These are phyloP conservation scores for Rhytidiadelphus loreus DNA, from an alignment of 225 moss, liverwort and hornwort species.

Conservation along the genomic window DNA sequence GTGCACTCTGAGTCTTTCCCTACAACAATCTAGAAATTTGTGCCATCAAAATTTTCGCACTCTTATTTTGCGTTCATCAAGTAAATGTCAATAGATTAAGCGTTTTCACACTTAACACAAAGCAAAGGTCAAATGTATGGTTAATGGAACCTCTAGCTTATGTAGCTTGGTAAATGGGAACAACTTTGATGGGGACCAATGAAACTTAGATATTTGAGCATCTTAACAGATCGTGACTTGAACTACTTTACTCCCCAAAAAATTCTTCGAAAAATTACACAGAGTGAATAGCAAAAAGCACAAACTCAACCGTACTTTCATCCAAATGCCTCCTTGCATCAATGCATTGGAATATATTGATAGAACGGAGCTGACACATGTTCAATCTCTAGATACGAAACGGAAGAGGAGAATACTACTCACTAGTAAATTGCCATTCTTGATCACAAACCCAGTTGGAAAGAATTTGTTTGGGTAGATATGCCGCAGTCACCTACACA, in stretches of 20 bases:
- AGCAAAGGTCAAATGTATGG: not conserved
- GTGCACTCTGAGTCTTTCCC: too few species aligned
- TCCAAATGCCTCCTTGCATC: not conserved
- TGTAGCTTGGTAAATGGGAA: not conserved
- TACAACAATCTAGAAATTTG: not conserved
- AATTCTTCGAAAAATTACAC: not conserved
- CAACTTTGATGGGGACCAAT: not conserved
- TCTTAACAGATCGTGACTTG: not conserved
- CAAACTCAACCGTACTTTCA: not conserved
- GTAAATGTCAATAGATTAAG: not conserved
- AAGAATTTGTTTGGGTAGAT: not conserved
- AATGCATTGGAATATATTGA: not conserved
- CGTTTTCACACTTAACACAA: not conserved
- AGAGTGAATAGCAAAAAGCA: not conserved
- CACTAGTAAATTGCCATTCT: slow-evolving; percentile 57
- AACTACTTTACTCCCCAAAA: not conserved
- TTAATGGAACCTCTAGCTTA: not conserved
- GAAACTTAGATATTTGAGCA: not conserved
- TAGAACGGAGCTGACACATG: not conserved
- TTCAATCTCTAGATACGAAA: not conserved
- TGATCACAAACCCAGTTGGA: not conserved
- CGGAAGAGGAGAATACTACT: slow-evolving; percentile 1
- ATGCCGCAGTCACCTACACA: not conserved
- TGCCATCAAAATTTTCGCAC: not conserved
- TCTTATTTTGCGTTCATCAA: not conserved